phyloP scores from a whole-genome alignment of 148 eudicot species.

The Pouteria glomerata region DNA sequence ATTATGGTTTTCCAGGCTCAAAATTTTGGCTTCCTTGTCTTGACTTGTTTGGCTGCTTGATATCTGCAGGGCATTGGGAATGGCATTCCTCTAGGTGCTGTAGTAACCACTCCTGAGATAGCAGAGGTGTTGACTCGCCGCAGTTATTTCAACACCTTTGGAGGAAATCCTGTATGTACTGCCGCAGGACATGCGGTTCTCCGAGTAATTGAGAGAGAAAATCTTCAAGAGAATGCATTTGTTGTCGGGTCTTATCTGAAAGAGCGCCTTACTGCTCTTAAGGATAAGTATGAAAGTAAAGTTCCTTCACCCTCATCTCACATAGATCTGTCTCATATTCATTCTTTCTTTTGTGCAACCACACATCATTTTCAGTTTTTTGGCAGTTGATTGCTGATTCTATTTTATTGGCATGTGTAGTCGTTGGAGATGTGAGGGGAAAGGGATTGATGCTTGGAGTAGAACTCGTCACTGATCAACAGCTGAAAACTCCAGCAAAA shows the following conservation, averaged over 20 bases:
- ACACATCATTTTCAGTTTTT: neutral
- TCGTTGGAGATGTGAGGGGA: slow-evolving; percentile 97
- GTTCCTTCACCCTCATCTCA: slow-evolving; percentile 12
- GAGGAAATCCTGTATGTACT: slow-evolving; percentile 96
- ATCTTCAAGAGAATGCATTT: slow-evolving; percentile 83
- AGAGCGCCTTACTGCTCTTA: slow-evolving; percentile 58
- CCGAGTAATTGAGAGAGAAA: slow-evolving; percentile 80
- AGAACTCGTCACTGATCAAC: slow-evolving; percentile 84
- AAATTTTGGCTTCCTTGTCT: neutral
- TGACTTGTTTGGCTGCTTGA: slow-evolving; percentile 2
- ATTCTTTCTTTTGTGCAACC: neutral
- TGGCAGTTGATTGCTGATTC: neutral
- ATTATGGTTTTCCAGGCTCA: neutral
- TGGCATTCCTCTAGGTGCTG: slow-evolving; percentile 96
- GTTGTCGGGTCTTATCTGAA: slow-evolving; percentile 80
- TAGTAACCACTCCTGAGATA: slow-evolving; percentile 92
- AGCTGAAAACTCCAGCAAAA: slow-evolving; percentile 84
- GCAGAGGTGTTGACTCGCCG: slow-evolving; percentile 79
- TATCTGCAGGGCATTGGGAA: slow-evolving; percentile 84
- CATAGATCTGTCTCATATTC: neutral
- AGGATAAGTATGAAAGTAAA: slow-evolving; percentile 76
- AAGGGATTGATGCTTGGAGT: slow-evolving; percentile 90
- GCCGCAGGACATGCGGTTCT: slow-evolving; percentile 92
- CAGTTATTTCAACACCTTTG: slow-evolving; percentile 90
- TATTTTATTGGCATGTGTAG: slow-evolving; percentile 33